Percentiles rank a stretch among this genome's conserved stretches.
These are phyloP conservation scores for Biscogniauxia sp. DNA, from an alignment of 2,329 filamentous ascomycete genomes.

Conservation along the genomic window DNA sequence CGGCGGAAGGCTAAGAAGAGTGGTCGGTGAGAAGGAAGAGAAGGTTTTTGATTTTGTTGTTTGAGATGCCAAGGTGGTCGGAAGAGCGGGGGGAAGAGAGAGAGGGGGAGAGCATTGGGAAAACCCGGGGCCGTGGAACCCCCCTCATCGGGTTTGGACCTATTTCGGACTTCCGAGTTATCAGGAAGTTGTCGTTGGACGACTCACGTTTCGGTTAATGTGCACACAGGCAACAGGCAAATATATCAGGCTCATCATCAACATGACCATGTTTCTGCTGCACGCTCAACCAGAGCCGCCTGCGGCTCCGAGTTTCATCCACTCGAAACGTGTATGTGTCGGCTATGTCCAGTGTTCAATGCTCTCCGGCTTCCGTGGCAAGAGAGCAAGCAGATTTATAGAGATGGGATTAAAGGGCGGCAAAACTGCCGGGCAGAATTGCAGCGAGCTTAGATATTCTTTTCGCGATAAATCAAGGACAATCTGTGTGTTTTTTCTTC, in stretches of 20 bases:
- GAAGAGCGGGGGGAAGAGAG: background rate
- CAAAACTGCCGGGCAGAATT: background rate
- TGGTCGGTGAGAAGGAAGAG: conserved; percentile 13
- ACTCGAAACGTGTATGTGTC: background rate
- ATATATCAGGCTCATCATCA: background rate
- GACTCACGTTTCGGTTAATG: background rate
- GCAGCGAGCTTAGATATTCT: background rate
- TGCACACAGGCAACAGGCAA: too few relatives aligned
- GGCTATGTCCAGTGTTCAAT: background rate
- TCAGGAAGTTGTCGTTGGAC: background rate
- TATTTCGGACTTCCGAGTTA: background rate
- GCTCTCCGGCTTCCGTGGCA: background rate
- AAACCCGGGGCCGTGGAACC: background rate
- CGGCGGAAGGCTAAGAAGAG: conserved; percentile 37
- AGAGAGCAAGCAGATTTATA: background rate
- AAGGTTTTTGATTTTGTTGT: background rate
- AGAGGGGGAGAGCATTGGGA: background rate
- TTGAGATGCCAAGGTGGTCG: too few relatives aligned
- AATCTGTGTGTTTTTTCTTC: background rate
- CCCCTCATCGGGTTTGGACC: background rate
- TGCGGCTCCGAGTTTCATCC: background rate
- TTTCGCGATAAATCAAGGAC: background rate
- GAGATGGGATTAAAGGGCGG: background rate
- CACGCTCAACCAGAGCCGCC: background rate
- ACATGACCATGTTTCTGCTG: background rate